Base-by-base conservation (phyloP, 495 filamentous ascomycete species). In the Penicillium herquei region DNA sequence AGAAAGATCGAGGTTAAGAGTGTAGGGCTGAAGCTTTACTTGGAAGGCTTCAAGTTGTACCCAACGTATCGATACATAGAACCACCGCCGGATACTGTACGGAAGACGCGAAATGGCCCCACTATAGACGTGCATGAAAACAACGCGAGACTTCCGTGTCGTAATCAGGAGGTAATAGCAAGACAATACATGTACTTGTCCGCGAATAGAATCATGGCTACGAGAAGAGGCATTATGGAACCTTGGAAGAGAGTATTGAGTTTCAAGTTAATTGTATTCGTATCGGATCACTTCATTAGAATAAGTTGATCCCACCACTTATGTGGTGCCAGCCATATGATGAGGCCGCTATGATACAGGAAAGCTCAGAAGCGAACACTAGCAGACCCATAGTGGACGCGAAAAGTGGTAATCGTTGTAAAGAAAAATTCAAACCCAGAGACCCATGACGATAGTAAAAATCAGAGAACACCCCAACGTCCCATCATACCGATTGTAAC, bases 391-490 rank as follows among this genome's bases (percentile, higher is more conserved):
- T 70, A 73, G 70, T 75, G 72, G 72, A 74, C 68, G 72, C 70
- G 57, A 62, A 71, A 75, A 73, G 62, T 72, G 67, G 64, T 66
- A 74, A 59, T 71, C 69, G 64, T 63, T 65, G 59, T 72, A 69
- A 58, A 66, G 68, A 59, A 65, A 72, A 70, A 70, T 69, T 59
- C 64, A 77, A 75, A 74, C 75, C 75, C 75, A 77, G 67, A 75
- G 70, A 75, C 74, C 75, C 75, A 78, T 78, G 70, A 73, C 64
- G 59, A 67, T 66, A 73, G 69, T 69, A 72, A 65, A 73, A 69
- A 70, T 69, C 68, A 74, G 62, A 77, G 68, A 78, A 78, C 75
- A 78, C 75, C 75, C 70, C 73, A 76, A 78, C 75, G 75, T 75
- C 75, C 75, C 73, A 66, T 76, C 73, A 72, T 78, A 77, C 75